Conservation (phyloP, 2,329 filamentous ascomycete genomes). For the Penicillium sclerotigenum region DNA sequence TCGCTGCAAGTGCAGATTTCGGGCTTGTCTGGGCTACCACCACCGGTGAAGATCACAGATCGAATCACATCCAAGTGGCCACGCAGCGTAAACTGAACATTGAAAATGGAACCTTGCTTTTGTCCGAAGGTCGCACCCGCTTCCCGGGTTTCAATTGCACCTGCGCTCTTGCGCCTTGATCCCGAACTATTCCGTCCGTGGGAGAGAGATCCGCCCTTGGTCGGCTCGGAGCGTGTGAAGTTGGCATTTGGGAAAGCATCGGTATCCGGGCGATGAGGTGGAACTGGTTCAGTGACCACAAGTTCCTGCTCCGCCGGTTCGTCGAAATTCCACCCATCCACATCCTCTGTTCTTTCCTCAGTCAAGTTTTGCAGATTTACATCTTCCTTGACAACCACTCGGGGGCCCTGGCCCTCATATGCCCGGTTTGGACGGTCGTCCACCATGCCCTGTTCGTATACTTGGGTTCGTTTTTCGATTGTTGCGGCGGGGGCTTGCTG, state of each 20-base stretch:
- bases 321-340: constrained; percentile 91
- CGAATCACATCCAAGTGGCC: constrained; percentile 93
- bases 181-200: constrained; percentile 80
- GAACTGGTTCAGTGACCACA: constrained; percentile 39
- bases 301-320: constrained; percentile 60
- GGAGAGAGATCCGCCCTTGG: constrained; percentile 59
- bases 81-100: constrained; percentile 84
- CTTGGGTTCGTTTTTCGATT: constrained; percentile 50
- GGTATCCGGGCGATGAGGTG: constrained; percentile 71
- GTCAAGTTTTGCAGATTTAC: constrained; percentile 42
- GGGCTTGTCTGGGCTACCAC: constrained; percentile 85
- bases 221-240: constrained; percentile 74
- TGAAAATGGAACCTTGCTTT: constrained; percentile 77
- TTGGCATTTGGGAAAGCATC: constrained; percentile 82
- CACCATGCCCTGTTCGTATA: constrained; percentile 40
- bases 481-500: constrained; percentile 53
- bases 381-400: constrained; percentile 48
- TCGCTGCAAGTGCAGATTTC: constrained; percentile 96
- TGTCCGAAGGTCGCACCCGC: constrained; percentile 34
- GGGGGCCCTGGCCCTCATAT: constrained; percentile 58
- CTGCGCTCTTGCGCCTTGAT: constrained; percentile 61
- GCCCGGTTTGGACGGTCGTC: constrained; percentile 59
- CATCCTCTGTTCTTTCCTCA: constrained; percentile 51
- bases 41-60: constrained; percentile 93
- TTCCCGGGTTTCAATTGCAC: constrained; percentile 62